phyloP scores from a whole-genome alignment of 2,329 filamentous ascomycete species.

The Lizonia empirigonia region DNA sequence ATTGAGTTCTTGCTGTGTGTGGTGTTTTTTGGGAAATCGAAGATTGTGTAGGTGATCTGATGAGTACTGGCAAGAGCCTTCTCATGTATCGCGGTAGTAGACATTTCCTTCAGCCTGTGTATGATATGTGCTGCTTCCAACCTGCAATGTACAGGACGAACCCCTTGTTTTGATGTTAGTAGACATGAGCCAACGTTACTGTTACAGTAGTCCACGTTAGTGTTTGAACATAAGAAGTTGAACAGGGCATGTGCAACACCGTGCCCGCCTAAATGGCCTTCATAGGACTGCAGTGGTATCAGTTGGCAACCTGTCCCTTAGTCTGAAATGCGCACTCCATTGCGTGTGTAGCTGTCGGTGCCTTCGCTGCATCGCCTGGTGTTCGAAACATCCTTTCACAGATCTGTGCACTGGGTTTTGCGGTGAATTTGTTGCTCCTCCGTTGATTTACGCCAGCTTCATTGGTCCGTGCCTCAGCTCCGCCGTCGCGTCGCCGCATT shows the following conservation, averaged over 20 bases:
- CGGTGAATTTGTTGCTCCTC: slow-evolving; percentile 6
- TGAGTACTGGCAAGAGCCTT: too few relatives aligned
- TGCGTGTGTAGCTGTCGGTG: neutral
- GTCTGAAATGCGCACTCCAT: neutral
- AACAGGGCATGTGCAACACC: neutral
- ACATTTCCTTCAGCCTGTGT: too few relatives aligned
- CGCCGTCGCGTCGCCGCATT: slow-evolving; percentile 8
- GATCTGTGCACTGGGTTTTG: neutral
- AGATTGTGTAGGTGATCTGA: too few relatives aligned
- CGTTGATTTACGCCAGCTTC: slow-evolving; percentile 8
- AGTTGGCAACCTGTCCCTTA: neutral
- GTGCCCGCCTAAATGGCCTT: neutral
- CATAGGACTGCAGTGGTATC: neutral
- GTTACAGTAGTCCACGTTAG: neutral
- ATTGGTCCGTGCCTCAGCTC: slow-evolving; percentile 5
- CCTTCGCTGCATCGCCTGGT: neutral
- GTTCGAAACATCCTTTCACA: neutral
- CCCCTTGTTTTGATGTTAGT: neutral
- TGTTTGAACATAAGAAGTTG: neutral
- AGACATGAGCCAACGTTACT: too few relatives aligned
- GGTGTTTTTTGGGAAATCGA: too few relatives aligned
- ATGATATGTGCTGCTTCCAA: too few relatives aligned
- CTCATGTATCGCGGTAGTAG: too few relatives aligned
- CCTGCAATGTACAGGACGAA: neutral
- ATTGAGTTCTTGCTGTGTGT: too few relatives aligned